Conservation (phyloP, 2,329 filamentous ascomycete species). For the Rutstroemia sp. region DNA sequence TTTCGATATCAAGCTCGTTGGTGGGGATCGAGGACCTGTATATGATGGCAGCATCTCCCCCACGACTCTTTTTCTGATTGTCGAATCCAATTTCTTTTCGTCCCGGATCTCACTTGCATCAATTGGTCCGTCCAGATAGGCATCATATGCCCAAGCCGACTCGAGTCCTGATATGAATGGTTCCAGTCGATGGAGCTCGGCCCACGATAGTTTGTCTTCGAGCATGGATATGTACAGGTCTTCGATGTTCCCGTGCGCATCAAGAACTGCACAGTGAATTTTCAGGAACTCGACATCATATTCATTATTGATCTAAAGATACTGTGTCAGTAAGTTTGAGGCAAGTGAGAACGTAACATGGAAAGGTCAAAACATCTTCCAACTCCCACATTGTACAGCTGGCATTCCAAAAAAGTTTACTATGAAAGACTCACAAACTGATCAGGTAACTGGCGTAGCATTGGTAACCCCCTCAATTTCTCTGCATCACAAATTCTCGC, state of each 20-base stretch:
- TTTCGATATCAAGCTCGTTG: constrained; percentile 34
- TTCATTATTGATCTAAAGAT: constrained; percentile 6
- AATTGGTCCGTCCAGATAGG: constrained; percentile 38
- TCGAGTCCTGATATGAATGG: constrained; percentile 47
- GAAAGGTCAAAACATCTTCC: too few relatives aligned
- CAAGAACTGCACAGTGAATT: constrained; percentile 48
- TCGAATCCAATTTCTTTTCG: background rate
- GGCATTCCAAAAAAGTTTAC: background rate
- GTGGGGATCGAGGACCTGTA: constrained; percentile 8
- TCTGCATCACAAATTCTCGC: constrained; percentile 50
- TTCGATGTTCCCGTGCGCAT: constrained; percentile 47
- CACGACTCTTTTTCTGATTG: constrained; percentile 30
- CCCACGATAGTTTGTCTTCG: constrained; percentile 47
- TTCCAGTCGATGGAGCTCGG: constrained; percentile 38
- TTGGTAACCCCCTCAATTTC: constrained; percentile 47
- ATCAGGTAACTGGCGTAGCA: constrained; percentile 47
- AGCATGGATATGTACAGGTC: constrained; percentile 54
- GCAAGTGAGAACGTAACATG: background rate
- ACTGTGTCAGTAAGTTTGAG: background rate
- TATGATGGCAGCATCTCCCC: constrained; percentile 36
- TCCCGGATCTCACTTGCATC: background rate
- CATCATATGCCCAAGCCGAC: constrained; percentile 46
- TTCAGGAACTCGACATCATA: constrained; percentile 47
- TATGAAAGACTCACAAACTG: constrained; percentile 31
- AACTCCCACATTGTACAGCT: background rate